phyloP scores from a whole-genome alignment of 1,284 basidiomycete species.

The Malassezia cuniculi region DNA sequence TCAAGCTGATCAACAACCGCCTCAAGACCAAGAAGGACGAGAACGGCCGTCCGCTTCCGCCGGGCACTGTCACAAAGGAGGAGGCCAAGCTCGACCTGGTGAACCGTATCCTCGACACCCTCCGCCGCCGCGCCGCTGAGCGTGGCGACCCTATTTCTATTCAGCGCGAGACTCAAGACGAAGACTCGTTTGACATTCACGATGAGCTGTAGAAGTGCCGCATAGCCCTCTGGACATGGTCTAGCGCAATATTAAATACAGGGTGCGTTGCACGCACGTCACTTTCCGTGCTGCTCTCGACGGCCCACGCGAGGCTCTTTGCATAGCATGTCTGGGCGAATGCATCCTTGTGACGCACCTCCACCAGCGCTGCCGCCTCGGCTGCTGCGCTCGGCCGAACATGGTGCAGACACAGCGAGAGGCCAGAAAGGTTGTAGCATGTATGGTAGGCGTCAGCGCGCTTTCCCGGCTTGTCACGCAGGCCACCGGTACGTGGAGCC shows the following conservation, averaged over 20 bases:
- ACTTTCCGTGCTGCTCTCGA: neutral
- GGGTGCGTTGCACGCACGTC: conserved; percentile 10
- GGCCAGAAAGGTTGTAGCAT: conserved; percentile 42
- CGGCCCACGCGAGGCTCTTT: conserved; percentile 6
- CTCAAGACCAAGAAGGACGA: conserved; percentile 6
- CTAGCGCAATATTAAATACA: conserved; percentile 5
- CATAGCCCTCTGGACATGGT: conserved; percentile 6
- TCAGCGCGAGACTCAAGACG: too few species aligned
- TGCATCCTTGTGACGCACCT: neutral
- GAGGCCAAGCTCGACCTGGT: conserved; percentile 3
- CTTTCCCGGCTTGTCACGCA: conserved; percentile 92
- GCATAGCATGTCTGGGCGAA: conserved; percentile 1
- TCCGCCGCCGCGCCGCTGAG: conserved; percentile 8
- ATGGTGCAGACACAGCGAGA: conserved; percentile 33
- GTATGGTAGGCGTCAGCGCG: conserved; percentile 47
- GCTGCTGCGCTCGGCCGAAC: conserved; percentile 17
- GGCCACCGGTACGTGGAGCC: conserved; percentile 53
- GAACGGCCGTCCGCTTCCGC: conserved; percentile 8
- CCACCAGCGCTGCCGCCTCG: neutral
- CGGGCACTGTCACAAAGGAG: conserved; percentile 4
- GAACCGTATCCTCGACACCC: conserved; percentile 4
- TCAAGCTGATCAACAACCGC: conserved; percentile 4
- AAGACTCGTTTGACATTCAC: conserved; percentile 3
- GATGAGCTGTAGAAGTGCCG: conserved; percentile 10
- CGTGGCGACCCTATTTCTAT: too few species aligned